phyloP scores from a whole-genome alignment of 345 rosid genomes.

The Balakata baccata region DNA sequence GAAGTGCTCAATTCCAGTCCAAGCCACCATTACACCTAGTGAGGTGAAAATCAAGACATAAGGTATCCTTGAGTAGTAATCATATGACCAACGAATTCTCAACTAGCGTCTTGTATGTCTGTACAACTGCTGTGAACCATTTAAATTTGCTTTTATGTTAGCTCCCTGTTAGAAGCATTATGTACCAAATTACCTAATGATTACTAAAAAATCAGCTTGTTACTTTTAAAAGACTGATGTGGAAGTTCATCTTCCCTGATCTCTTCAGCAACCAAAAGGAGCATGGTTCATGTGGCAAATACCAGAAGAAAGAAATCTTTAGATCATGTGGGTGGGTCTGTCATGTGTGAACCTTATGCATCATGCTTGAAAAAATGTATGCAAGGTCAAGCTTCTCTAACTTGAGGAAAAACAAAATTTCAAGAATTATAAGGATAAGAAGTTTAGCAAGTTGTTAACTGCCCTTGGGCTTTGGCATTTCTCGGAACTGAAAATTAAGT shows the following conservation, averaged over 20 bases:
- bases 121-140: neutral
- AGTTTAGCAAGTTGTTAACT: too few species aligned
- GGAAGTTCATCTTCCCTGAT: neutral
- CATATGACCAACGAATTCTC: neutral
- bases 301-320: too few species aligned
- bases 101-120: neutral
- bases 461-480: too few species aligned
- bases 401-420: too few species aligned
- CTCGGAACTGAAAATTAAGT: too few species aligned
- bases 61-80: conserved; percentile 1
- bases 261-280: neutral
- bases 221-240: neutral
- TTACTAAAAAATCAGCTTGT: neutral
- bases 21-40: conserved; percentile 92
- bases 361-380: too few species aligned
- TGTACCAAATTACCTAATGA: neutral
- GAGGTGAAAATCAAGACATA: conserved; percentile 20
- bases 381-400: too few species aligned
- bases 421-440: too few species aligned
- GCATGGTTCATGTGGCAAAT: too few species aligned
- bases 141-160: neutral
- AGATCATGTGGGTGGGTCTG: too few species aligned
- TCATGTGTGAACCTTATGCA: too few species aligned
- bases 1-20: conserved; percentile 97
- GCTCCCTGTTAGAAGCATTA: neutral